These are phyloP conservation scores for Epichloe sibirici DNA, from an alignment of 2,329 filamentous ascomycete genomes.

Conservation along the genomic window DNA sequence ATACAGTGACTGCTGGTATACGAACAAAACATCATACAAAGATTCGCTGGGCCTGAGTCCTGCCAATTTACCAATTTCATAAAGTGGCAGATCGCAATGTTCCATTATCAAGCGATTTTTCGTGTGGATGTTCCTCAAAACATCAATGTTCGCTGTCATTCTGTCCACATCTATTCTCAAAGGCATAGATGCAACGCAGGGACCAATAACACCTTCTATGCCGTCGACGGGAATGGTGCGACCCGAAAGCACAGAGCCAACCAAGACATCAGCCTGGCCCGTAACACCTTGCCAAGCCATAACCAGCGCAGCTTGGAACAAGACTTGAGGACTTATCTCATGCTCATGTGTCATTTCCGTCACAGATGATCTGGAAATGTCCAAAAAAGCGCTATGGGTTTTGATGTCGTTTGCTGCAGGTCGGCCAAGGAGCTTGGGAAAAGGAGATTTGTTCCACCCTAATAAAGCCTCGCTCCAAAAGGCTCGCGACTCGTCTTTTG, in stretches of 20 bases:
- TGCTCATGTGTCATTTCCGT: slow-evolving; percentile 24
- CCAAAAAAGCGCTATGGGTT: slow-evolving; percentile 5
- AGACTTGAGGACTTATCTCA: slow-evolving; percentile 50
- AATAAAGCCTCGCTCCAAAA: slow-evolving; percentile 62
- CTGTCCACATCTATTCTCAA: slow-evolving; percentile 49
- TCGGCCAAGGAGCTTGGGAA: slow-evolving; percentile 38
- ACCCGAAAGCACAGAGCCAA: slow-evolving; percentile 75
- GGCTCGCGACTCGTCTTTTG: slow-evolving; percentile 31
- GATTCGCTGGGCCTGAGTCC: slow-evolving; percentile 39
- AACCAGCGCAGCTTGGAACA: slow-evolving; percentile 63
- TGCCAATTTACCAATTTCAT: slow-evolving; percentile 54
- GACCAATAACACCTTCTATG: slow-evolving; percentile 65
- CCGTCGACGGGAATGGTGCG: slow-evolving; percentile 58
- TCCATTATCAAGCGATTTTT: slow-evolving; percentile 54
- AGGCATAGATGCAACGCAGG: slow-evolving; percentile 67
- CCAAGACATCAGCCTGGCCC: slow-evolving; percentile 52
- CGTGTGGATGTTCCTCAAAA: slow-evolving; percentile 51
- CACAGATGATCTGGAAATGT: slow-evolving; percentile 9
- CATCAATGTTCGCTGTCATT: slow-evolving; percentile 40
- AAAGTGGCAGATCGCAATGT: slow-evolving; percentile 50
- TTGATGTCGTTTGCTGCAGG: slow-evolving; percentile 5
- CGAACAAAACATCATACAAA: slow-evolving; percentile 68
- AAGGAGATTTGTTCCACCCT: slow-evolving; percentile 36
- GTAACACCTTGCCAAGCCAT: slow-evolving; percentile 54
- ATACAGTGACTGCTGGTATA: slow-evolving; percentile 66